Base-by-base conservation (phyloP, 2,329 filamentous ascomycete genomes). In the Colletotrichum somersetense region DNA sequence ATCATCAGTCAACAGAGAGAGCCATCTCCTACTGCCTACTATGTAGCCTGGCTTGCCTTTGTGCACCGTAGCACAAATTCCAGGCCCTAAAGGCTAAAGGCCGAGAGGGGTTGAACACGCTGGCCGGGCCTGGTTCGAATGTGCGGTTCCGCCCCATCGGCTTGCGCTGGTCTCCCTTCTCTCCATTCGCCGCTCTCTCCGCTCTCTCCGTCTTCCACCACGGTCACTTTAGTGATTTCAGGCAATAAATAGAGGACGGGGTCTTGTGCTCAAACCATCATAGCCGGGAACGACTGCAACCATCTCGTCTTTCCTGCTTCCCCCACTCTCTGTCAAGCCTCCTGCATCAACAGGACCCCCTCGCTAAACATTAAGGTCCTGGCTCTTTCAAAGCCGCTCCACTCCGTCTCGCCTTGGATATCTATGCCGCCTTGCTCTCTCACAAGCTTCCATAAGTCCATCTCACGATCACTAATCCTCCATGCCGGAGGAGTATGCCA, bases 141-240 rank as follows among this genome's bases (percentile, higher is more conserved):
- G 67, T 40, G 30, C 70, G 67, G 56, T 71, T 56, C 67, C 71
- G 67, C 57, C 62, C 71, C 57, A 50, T 62, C 63, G 71, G 71
- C 62, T 62, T 58, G 59, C 7, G 67, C 62, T 71, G 71, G 67
- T 71, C 62, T 53, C 42, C 62, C 62, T 52, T 53, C 59, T 70
- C 48, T 48, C 38, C 35, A 48, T 33, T 33, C 30, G 52, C 64
- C 59, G 50, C 52, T 67, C 57, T 63, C 66, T 56, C 40, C 46
- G 62, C 59, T 58, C 61, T 64, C 50, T 64, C 26, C 16, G 52
- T 42, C 26, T 23, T 61, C 30, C n/a, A 18, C 55, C 50, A 23
- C 42, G 46, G 46, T 44, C 59, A 26, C 30, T 30, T 10, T 42
- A 62, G n/a, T 12, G 40, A 42, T 42, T 20, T 20, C 42, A 50